Evolutionary conservation across 768 basidiomycete genomes (phyloP).

Genomic region (Sarcomyxa edulis): DNA sequence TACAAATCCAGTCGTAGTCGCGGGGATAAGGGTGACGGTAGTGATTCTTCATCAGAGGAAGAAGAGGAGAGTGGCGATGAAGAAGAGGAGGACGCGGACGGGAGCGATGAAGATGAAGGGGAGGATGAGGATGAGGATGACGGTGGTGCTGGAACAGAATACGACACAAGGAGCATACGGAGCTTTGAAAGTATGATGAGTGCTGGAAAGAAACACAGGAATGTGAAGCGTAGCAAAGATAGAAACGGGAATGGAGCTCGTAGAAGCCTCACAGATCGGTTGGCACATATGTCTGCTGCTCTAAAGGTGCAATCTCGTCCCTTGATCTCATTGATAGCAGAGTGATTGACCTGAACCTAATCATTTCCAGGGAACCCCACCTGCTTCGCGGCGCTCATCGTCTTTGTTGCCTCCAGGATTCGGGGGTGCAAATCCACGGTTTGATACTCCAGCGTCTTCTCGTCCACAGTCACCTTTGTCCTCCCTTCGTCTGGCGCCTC

Average conservation of each 20-base stretch:
- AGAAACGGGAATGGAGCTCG: conserved; percentile 29
- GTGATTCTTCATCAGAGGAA: conserved; percentile 23
- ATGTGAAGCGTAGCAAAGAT: conserved; percentile 28
- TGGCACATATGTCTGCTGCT: conserved; percentile 72
- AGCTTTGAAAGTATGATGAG: conserved; percentile 90
- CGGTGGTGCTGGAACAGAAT: conserved; percentile 26
- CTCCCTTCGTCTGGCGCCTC: conserved; percentile 45
- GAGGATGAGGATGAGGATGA: conserved; percentile 35
- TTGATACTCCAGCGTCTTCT: conserved; percentile 32
- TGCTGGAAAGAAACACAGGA: no score
- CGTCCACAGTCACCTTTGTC: conserved; percentile 31
- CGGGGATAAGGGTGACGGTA: conserved; percentile 23
- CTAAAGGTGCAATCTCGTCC: conserved; percentile 36
- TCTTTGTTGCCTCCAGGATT: conserved; percentile 27
- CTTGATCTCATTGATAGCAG: no score
- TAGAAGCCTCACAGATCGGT: conserved; percentile 75
- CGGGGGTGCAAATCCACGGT: conserved; percentile 21
- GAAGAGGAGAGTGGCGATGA: conserved; percentile 23
- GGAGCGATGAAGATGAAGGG: conserved; percentile 36
- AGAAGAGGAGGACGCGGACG: conserved; percentile 30
- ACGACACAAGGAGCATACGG: conserved; percentile 70
- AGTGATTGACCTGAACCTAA: conserved; percentile 6
- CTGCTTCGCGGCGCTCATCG: conserved; percentile 34
- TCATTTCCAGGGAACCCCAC: conserved; percentile 23
- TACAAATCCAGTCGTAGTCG: conserved; percentile 21